These are phyloP conservation scores for Penicillium coprophilum DNA, from an alignment of 495 filamentous ascomycete genomes.

Conservation along the genomic window DNA sequence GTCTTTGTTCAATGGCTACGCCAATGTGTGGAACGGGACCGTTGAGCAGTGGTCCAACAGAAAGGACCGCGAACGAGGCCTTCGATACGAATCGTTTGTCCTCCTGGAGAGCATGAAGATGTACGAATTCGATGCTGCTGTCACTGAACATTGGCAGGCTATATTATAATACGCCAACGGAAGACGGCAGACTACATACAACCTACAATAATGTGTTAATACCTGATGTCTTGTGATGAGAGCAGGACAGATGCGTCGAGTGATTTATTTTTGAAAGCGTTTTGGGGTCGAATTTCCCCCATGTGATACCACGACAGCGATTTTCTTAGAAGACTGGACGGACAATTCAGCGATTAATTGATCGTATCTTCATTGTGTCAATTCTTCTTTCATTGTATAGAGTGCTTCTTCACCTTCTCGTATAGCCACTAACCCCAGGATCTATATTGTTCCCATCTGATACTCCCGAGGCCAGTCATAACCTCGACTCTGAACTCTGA, in stretches of 20 bases:
- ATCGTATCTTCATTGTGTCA: neutral
- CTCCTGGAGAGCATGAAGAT: slow-evolving; percentile 35
- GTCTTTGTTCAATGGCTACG: slow-evolving; percentile 48
- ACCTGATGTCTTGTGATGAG: neutral
- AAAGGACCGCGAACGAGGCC: slow-evolving; percentile 27
- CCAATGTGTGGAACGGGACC: slow-evolving; percentile 41
- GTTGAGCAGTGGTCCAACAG: slow-evolving; percentile 24
- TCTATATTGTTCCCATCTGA: neutral
- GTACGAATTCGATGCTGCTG: slow-evolving; percentile 31
- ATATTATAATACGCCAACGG: neutral
- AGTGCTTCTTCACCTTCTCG: neutral
- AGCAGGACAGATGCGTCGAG: neutral
- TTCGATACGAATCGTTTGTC: slow-evolving; percentile 45
- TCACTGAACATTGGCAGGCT: slow-evolving; percentile 5
- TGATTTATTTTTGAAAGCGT: slow-evolving; percentile 4
- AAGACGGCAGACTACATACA: slow-evolving; percentile 1
- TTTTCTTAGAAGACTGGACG: neutral
- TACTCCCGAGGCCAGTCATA: neutral
- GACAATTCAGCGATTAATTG: neutral
- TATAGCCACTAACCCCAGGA: neutral
- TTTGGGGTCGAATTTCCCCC: neutral
- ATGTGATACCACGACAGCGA: slow-evolving; percentile 8
- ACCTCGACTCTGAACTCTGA: neutral
- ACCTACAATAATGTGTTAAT: slow-evolving; percentile 12
- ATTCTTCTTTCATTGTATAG: neutral